A percentile compares a stretch with the other conserved stretches of the same genome.
Evolutionary conservation across 257 asterid genomes (phyloP).

Genomic region (Orobanche coerulescens): DNA sequence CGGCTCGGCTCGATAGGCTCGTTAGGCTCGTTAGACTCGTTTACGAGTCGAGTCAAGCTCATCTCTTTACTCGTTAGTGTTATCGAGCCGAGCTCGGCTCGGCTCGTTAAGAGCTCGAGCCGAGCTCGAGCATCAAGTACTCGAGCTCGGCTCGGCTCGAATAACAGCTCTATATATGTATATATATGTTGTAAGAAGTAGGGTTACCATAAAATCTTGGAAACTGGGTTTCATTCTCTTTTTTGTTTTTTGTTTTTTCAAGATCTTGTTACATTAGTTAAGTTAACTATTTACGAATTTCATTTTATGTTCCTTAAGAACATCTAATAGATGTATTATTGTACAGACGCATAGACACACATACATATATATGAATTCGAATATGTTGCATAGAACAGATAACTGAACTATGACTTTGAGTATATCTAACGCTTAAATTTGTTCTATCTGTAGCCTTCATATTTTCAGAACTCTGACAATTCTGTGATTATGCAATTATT

Average conservation of each 20-base stretch:
- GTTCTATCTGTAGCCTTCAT: neutral
- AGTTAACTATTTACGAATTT: neutral
- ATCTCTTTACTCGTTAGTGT: too few species aligned
- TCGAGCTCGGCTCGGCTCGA: too few species aligned
- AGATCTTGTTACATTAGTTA: neutral
- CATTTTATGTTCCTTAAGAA: neutral
- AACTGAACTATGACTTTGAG: neutral
- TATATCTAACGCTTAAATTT: neutral
- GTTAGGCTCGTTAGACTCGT: too few species aligned
- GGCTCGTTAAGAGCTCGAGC: too few species aligned
- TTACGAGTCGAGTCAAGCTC: too few species aligned
- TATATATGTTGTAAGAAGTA: neutral
- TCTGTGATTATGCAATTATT: neutral
- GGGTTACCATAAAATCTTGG: neutral
- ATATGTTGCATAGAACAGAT: neutral
- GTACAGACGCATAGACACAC: neutral
- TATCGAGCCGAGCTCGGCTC: too few species aligned
- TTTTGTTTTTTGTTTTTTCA: conserved; percentile 8
- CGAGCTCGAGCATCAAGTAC: too few species aligned
- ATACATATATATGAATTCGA: neutral
- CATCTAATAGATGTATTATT: neutral
- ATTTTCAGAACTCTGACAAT: neutral
- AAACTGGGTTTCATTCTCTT: neutral
- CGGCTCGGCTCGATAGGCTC: too few species aligned
- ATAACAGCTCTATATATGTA: too few species aligned